Evolutionary conservation across 805 yeast genomes (phyloP), one percentile per base, ranked within the genome.

Genomic region (Komagataella phaffii): DNA sequence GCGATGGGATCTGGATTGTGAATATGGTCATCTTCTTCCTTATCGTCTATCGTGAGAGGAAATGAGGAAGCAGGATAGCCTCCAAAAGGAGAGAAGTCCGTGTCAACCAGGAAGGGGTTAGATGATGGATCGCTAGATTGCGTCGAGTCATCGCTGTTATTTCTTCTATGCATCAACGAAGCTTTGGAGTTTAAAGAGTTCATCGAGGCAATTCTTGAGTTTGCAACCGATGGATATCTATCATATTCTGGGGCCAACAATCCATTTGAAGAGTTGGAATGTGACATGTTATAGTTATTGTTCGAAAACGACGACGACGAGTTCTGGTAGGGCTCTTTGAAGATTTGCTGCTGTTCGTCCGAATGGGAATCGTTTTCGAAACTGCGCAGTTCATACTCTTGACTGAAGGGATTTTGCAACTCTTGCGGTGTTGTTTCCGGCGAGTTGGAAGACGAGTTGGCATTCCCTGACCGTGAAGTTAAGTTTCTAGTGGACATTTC

Each of bases 1-100:
- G 81, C 86, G 44, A 89, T 83, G 7, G 96, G 96, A 65, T 91
- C 96, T 1, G 98, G 98, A 67, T 91, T 93, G 67, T 91, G 98
- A 57, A 93, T 65, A 62, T 88, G 90, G 66, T 91, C 99, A 69
- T 91, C 99, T 7, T 86, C 84, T 67, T 91, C 99, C 67, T 88
- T 88, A 59, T 91, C 98, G 54, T 91, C 96, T 56, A 93, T 81
- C 58, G 79, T 83, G 53, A 91, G 71, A 1, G 99, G 99, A 70
- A 91, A 91, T 3, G 88, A 81, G 17, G 89, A 75, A 7, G 96
- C 95, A 0, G 99, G 98, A 66, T 87, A 91, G 14, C 98, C 98
- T 50, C 98, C 99, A 69, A 91, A 91, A 2, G 98, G 99, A 49
- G 86, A 80, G 57, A 82, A 81, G 60, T 85, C 93, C 19, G 81